A percentile compares a stretch with the other conserved stretches of the same genome.
Conservation (phyloP, 2,329 filamentous ascomycete genomes). For the Aureobasidium sp. region DNA sequence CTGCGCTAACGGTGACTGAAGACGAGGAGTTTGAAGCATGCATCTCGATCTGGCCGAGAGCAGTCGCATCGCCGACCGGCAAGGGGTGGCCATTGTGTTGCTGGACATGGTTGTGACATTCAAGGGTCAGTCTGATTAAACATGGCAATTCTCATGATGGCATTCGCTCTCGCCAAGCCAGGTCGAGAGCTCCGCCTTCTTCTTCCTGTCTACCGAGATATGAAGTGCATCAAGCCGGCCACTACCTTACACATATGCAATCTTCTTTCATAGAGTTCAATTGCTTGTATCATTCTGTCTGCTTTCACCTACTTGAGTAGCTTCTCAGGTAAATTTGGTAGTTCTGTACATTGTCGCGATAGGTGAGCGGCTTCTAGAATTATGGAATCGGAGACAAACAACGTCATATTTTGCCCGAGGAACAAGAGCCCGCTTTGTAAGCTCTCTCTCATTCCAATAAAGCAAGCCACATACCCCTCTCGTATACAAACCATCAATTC, state of each 20-base stretch:
- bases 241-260: too few species aligned
- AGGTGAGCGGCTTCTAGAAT: neutral
- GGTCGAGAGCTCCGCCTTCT: neutral
- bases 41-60: slow-evolving; percentile 17
- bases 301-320: neutral
- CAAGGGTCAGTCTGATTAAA: neutral
- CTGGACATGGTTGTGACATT: slow-evolving; percentile 5
- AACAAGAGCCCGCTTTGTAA: slow-evolving; percentile 5
- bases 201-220: neutral
- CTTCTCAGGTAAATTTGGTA: too few species aligned
- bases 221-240: too few species aligned
- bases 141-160: slow-evolving; percentile 5
- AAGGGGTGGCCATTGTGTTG: slow-evolving; percentile 13
- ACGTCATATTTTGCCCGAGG: neutral
- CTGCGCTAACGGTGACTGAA: neutral
- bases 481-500: neutral
- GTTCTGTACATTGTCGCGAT: neutral
- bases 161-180: slow-evolving; percentile 3
- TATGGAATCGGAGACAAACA: neutral
- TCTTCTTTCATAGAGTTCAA: too few species aligned
- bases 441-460: slow-evolving; percentile 3
- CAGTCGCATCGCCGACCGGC: slow-evolving; percentile 18
- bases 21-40: slow-evolving; percentile 10
- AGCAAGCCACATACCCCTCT: slow-evolving; percentile 1
- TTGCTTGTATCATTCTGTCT: neutral